Conservation (phyloP, 805 yeast genomes). For the Metschnikowia gelsemii region DNA sequence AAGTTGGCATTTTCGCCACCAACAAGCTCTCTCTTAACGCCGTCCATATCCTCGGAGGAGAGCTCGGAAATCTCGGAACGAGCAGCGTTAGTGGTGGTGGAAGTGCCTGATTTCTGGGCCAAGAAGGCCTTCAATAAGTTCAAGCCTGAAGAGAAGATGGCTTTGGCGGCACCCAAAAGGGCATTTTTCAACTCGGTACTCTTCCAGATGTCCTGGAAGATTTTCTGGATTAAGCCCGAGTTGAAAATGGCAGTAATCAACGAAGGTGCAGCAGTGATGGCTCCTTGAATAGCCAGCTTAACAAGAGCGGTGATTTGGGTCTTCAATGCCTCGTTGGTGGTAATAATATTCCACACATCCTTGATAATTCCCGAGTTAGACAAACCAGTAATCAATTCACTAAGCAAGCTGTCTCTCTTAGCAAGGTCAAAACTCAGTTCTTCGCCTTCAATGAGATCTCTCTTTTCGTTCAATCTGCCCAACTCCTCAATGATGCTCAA, state of each 20-base stretch:
- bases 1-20: slow-evolving; percentile 11
- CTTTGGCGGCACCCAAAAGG: slow-evolving; percentile 34
- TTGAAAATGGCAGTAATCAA: slow-evolving; percentile 41
- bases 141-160: slow-evolving; percentile 33
- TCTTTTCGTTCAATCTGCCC: slow-evolving; percentile 35
- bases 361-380: slow-evolving; percentile 39
- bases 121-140: slow-evolving; percentile 27
- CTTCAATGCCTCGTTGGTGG: slow-evolving; percentile 32
- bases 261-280: slow-evolving; percentile 40
- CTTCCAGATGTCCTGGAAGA: slow-evolving; percentile 33
- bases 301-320: slow-evolving; percentile 27
- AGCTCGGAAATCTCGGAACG: slow-evolving; percentile 18
- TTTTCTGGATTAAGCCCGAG: slow-evolving; percentile 38
- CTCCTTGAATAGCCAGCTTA: slow-evolving; percentile 33
- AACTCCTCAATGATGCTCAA: slow-evolving; percentile 35
- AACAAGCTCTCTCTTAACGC: slow-evolving; percentile 21
- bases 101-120: slow-evolving; percentile 14
- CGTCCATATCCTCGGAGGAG: slow-evolving; percentile 17
- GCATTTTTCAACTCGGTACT: slow-evolving; percentile 35
- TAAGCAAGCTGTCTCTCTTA: slow-evolving; percentile 37
- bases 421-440: slow-evolving; percentile 28
- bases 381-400: slow-evolving; percentile 38
- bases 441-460: slow-evolving; percentile 33
- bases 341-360: slow-evolving; percentile 36
- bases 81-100: slow-evolving; percentile 20